Base-by-base conservation (phyloP, 2,329 filamentous ascomycete species). In the Xylaria sp. region DNA sequence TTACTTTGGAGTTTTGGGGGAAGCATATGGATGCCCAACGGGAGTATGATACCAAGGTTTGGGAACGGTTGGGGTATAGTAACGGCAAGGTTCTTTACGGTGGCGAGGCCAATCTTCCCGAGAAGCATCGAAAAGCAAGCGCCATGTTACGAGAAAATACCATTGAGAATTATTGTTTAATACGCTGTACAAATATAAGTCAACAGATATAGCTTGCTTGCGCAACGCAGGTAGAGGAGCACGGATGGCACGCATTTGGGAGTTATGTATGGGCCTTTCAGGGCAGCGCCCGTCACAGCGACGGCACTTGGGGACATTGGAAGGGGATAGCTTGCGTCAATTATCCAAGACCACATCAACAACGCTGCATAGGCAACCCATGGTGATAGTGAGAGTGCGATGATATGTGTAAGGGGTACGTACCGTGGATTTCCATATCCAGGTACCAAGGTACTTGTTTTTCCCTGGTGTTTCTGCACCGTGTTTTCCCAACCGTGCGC, bases 141-240 rank as follows among this genome's bases (percentile, higher is more conserved):
- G 50, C 42, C 48, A 46, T 43, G 50, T 53, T 39, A 63, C 57
- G 56, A 53, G 59, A 63, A 66, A 63, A 66, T 66, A 66, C 65
- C 64, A 64, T 54, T 61, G 55, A 62, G 58, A 59, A 62, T 61
- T 61, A 60, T 50, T 59, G 50, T 61, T 62, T 63, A 63, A 62
- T 64, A 56, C 48, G 59, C 49, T 66, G 64, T 67, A 67, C 60
- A 60, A 63, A 66, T 53, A 51, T 44, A 44, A 50, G 9, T 37
- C 21, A 51, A 45, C 41, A 21, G 53, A 44, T 50, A 54, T 56
- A 40, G 52, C 21, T 52, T n/a, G n/a, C n/a, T n/a, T n/a, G n/a
- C n/a, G n/a, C n/a, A n/a, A n/a, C n/a, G 50, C 44, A 19, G 40
- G n/a, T 22, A 41, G 29, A 21, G 48, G 34, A 46, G 34, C 8